Base-by-base conservation (phyloP, 192 early-diverging fungal genomes). In the Geranomyces michiganensis region DNA sequence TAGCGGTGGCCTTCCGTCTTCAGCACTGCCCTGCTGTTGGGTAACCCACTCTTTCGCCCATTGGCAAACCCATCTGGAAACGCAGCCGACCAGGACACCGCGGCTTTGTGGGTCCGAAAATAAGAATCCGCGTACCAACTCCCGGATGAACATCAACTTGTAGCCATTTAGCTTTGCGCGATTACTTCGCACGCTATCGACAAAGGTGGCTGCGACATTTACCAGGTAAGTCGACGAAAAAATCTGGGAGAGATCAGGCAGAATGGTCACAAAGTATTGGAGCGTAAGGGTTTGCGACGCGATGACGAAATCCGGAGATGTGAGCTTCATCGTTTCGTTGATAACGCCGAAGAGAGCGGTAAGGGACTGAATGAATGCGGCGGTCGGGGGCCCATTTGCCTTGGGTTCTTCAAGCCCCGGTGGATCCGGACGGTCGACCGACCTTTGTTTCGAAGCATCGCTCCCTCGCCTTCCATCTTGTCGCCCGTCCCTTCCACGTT, bases 241-340 rank as follows among this genome's bases (percentile, higher is more conserved):
- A 19, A 79, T 56, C n/a, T 65, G 27, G 22, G 53, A 68, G 32
- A 83, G 70, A 31, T 89, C 83, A 5, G 78, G 78, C 19, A 83
- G 19, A 5, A 83, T 32, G 32, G 67, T 63, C 51, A 77, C 41
- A 63, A 83, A 83, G 60, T 83, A 43, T 51, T 76, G 74, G 26
- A 83, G 65, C 24, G 83, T 74, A 14, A 91, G 72, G 29, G 85
- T 85, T 49, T 91, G 90, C 5, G 85, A 81, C 24, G 79, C 88
- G 51, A 87, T 85, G 55, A 89, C 77, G 10, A 77, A 74, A 17
- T 68, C 83, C 4, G 87, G 87, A n/a, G 74, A 70, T 4, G 80
- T 80, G 1, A 78, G 62, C n/a, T 60, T 69, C 87, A 89, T 85
- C 49, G 89, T 71, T 19, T 67, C 47, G 29, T 84, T 79, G 29